These are phyloP conservation scores for Raphidocelis subcapitata DNA, from an alignment of 139 green algal species.

Conservation along the genomic window DNA sequence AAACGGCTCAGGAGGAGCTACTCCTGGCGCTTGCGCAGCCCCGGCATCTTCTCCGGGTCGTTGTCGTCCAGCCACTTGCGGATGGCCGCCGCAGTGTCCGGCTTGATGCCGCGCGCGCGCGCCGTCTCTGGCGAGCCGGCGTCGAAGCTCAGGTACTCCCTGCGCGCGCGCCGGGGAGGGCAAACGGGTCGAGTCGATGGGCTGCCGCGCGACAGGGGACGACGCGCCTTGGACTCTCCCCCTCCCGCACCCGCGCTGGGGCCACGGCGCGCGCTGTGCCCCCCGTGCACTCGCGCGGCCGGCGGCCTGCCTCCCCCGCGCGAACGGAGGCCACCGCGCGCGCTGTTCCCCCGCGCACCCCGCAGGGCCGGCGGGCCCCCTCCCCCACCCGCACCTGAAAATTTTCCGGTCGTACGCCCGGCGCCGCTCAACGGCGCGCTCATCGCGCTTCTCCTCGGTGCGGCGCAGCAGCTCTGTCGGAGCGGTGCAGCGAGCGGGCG, in stretches of 20 bases:
- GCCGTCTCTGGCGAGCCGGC: background rate
- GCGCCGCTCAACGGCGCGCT: conserved; percentile 22
- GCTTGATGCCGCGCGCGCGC: conserved; percentile 16
- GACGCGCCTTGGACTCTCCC: no score
- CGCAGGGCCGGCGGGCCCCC: no score
- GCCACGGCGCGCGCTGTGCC: no score
- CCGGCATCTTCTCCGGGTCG: conserved; percentile 8
- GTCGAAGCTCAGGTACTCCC: conserved; percentile 45
- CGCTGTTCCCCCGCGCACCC: no score
- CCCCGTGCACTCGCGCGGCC: no score
- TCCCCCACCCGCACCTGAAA: no score
- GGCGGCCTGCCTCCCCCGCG: no score
- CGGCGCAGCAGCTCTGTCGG: conserved; percentile 33
- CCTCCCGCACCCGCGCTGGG: no score
- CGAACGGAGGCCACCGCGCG: no score
- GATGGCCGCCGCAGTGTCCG: conserved; percentile 30
- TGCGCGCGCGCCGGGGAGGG: background rate
- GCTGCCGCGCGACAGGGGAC: no score
- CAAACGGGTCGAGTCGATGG: background rate
- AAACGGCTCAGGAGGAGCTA: no score
- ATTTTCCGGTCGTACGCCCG: conserved; percentile 34
- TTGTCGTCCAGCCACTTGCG: conserved; percentile 42
- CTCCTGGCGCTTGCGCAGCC: background rate
- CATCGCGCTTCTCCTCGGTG: conserved; percentile 29
- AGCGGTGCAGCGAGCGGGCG: background rate